A percentile compares a stretch with the other conserved stretches of the same genome.
phyloP scores from a whole-genome alignment of 208 protist species.

The Acanthamoeba royreba region DNA sequence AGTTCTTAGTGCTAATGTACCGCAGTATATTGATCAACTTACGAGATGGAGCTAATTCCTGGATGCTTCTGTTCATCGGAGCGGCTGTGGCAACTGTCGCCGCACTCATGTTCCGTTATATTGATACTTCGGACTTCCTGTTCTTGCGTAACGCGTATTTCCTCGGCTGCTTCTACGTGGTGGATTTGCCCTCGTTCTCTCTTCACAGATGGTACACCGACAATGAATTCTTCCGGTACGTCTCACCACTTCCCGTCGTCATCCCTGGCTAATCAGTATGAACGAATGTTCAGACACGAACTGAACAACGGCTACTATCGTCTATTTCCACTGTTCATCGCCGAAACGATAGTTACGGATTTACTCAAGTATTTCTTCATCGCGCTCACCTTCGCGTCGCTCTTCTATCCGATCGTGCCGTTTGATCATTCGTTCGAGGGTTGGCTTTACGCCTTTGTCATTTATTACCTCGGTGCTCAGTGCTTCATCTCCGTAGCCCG shows the following conservation, averaged over 20 bases:
- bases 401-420: slow-evolving; percentile 39
- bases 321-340: slow-evolving; percentile 18
- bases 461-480: slow-evolving; percentile 41
- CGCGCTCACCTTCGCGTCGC: not conserved
- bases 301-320: slow-evolving; percentile 34
- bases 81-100: not conserved
- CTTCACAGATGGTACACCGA: slow-evolving; percentile 35
- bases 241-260: not conserved
- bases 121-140: not conserved
- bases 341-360: slow-evolving; percentile 24
- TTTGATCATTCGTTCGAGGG: slow-evolving; percentile 19
- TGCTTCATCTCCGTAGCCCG: slow-evolving; percentile 29
- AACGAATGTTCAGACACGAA: not conserved
- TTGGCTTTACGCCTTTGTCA: slow-evolving; percentile 30
- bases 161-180: slow-evolving; percentile 44
- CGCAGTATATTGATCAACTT: slow-evolving; percentile 25
- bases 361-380: slow-evolving; percentile 50
- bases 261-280: not conserved
- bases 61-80: slow-evolving; percentile 36
- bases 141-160: slow-evolving; percentile 39
- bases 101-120: slow-evolving; percentile 14
- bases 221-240: slow-evolving; percentile 6
- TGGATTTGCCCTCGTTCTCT: slow-evolving; percentile 38
- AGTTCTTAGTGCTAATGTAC: slow-evolving; percentile 38
- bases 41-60: slow-evolving; percentile 20